A percentile compares a stretch with the other conserved stretches of the same genome.
These are phyloP conservation scores for Pseudisothecium myosuroides DNA, from an alignment of 225 moss, liverwort and hornwort genomes.

Conservation along the genomic window DNA sequence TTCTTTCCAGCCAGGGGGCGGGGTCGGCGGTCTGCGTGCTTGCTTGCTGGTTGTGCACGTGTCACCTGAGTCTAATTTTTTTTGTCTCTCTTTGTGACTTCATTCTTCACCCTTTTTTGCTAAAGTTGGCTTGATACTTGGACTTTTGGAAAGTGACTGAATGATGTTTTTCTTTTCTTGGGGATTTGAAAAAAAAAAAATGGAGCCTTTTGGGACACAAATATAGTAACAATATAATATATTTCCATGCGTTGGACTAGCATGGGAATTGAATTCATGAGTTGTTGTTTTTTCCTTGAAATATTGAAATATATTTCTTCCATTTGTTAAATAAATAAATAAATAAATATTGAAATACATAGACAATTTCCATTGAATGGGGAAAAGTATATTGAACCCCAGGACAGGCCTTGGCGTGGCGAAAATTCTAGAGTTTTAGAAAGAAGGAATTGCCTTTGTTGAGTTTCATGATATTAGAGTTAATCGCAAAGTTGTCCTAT, in stretches of 20 bases:
- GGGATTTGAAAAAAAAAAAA: background rate
- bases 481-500: too few species aligned
- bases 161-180: background rate
- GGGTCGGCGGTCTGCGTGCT: background rate
- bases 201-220: background rate
- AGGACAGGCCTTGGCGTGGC: too few species aligned
- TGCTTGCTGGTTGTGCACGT: background rate
- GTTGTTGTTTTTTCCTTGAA: too few species aligned
- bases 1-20: background rate
- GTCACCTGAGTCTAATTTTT: background rate
- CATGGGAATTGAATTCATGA: too few species aligned
- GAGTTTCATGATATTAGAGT: too few species aligned
- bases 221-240: too few species aligned
- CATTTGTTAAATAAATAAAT: too few species aligned
- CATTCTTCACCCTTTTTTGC: background rate
- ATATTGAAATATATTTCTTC: too few species aligned
- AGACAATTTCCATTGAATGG: too few species aligned
- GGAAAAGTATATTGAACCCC: too few species aligned
- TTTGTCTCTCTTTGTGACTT: background rate
- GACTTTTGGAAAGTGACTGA: background rate
- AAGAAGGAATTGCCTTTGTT: background rate
- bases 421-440: too few species aligned
- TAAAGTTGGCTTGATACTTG: background rate
- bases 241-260: background rate
- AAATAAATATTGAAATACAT: too few species aligned